Evolutionary conservation across 352 stramenopile species (phyloP).

Genomic region (Peronospora belbahrii): DNA sequence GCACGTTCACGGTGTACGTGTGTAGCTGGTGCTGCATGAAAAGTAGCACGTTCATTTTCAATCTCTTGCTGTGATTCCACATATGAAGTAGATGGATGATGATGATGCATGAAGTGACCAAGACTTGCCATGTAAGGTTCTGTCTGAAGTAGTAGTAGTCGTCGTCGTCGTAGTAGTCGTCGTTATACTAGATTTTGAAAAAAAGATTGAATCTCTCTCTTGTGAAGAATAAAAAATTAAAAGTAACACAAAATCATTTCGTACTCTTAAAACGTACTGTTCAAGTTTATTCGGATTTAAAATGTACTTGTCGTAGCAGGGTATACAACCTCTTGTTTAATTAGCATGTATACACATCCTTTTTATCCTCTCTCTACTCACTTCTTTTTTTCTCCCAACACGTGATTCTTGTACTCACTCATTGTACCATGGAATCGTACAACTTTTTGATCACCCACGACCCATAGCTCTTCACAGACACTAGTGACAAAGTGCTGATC

Average conservation of each 20-base stretch:
- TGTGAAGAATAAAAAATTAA: too few species aligned
- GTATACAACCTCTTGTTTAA: too few species aligned
- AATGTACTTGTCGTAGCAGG: too few species aligned
- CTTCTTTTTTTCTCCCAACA: conserved; percentile 60
- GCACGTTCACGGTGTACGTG: conserved; percentile 23
- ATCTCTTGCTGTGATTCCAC: neutral
- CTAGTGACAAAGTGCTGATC: conserved; percentile 97
- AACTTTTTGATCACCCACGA: conserved; percentile 74
- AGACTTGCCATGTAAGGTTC: conserved; percentile 18
- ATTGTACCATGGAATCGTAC: conserved; percentile 70
- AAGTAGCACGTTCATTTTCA: neutral
- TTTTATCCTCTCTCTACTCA: too few species aligned
- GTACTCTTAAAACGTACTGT: too few species aligned
- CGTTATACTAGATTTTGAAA: too few species aligned
- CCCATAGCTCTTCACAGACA: conserved; percentile 91
- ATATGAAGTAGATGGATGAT: conserved; percentile 1
- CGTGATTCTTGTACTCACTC: conserved; percentile 73
- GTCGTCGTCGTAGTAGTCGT: too few species aligned
- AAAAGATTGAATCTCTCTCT: too few species aligned
- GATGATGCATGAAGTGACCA: conserved; percentile 16
- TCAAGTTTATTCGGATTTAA: too few species aligned
- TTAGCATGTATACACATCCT: too few species aligned
- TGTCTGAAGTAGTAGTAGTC: too few species aligned
- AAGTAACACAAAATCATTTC: too few species aligned
- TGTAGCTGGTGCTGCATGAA: conserved; percentile 8